Evolutionary conservation across 306 rosid species (phyloP).

Genomic region (Dalbergia oliveri): DNA sequence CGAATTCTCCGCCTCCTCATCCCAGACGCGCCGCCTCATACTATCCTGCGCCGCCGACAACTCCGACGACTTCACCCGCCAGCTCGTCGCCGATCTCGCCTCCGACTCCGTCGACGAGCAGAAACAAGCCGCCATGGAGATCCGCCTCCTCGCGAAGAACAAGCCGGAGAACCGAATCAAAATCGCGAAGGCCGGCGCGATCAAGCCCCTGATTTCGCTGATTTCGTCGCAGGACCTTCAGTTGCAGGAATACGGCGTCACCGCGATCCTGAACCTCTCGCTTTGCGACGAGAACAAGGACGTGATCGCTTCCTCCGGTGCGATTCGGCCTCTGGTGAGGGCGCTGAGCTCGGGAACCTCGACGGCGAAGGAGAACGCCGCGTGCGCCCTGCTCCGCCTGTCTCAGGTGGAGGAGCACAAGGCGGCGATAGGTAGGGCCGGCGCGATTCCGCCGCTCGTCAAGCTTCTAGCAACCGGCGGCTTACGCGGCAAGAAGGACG

Average conservation of each 20-base stretch:
- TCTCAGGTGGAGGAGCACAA: slow-evolving; percentile 84
- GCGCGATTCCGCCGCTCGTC: slow-evolving; percentile 86
- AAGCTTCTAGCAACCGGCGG: slow-evolving; percentile 77
- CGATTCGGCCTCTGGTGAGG: slow-evolving; percentile 78
- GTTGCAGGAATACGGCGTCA: slow-evolving; percentile 95
- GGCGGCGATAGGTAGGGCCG: slow-evolving; percentile 81
- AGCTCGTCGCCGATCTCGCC: slow-evolving; percentile 73
- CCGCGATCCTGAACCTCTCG: slow-evolving; percentile 90
- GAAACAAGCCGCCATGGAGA: slow-evolving; percentile 95
- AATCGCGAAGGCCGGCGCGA: slow-evolving; percentile 83
- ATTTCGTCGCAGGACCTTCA: slow-evolving; percentile 76
- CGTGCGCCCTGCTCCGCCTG: slow-evolving; percentile 85
- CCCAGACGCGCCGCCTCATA: slow-evolving; percentile 67
- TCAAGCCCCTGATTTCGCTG: slow-evolving; percentile 78
- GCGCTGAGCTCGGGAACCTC: slow-evolving; percentile 72
- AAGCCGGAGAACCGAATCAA: slow-evolving; percentile 80
- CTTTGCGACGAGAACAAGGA: slow-evolving; percentile 93
- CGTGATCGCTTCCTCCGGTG: slow-evolving; percentile 78
- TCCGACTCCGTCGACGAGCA: slow-evolving; percentile 81
- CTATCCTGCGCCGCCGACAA: slow-evolving; percentile 79
- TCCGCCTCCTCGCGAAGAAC: slow-evolving; percentile 90
- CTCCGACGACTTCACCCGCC: slow-evolving; percentile 80
- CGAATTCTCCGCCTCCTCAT: slow-evolving; percentile 75
- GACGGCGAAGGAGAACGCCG: slow-evolving; percentile 92
- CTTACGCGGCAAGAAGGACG: slow-evolving; percentile 87